Conservation (phyloP, 2,329 filamentous ascomycete species). For the Pseudocercospora macadamiae region DNA sequence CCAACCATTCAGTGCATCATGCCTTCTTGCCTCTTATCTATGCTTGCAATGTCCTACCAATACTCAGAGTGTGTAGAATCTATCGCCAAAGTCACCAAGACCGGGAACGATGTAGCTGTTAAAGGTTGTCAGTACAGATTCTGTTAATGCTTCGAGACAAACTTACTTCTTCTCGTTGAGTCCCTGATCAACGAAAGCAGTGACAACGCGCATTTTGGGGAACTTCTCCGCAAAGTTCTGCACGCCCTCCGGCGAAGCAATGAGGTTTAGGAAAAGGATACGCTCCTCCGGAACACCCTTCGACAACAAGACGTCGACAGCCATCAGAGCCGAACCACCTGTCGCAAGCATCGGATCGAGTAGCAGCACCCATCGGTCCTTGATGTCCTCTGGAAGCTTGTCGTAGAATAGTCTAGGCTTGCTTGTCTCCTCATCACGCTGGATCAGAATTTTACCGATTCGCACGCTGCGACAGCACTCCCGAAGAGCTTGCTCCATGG, state of each 20-base stretch:
- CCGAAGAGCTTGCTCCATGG: slow-evolving; percentile 95
- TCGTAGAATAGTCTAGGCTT: slow-evolving; percentile 96
- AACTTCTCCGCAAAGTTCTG: slow-evolving; percentile 87
- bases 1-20: neutral
- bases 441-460: slow-evolving; percentile 98
- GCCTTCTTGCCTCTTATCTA: neutral
- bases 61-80: slow-evolving; percentile 78
- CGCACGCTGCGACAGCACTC: slow-evolving; percentile 98
- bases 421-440: slow-evolving; percentile 92
- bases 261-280: slow-evolving; percentile 94
- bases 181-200: slow-evolving; percentile 95
- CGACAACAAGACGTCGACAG: slow-evolving; percentile 86
- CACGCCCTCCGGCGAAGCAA: slow-evolving; percentile 93
- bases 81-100: slow-evolving; percentile 91
- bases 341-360: slow-evolving; percentile 99
- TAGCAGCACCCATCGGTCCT: slow-evolving; percentile 87
- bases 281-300: slow-evolving; percentile 92
- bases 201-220: slow-evolving; percentile 87
- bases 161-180: slow-evolving; percentile 94
- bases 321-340: slow-evolving; percentile 96
- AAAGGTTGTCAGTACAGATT: slow-evolving; percentile 38
- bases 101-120: slow-evolving; percentile 91
- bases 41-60: neutral
- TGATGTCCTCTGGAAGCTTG: slow-evolving; percentile 93
- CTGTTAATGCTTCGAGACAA: neutral